Conservation (phyloP, 1,284 basidiomycete species). For the Apiotrichum veenhuisii region DNA sequence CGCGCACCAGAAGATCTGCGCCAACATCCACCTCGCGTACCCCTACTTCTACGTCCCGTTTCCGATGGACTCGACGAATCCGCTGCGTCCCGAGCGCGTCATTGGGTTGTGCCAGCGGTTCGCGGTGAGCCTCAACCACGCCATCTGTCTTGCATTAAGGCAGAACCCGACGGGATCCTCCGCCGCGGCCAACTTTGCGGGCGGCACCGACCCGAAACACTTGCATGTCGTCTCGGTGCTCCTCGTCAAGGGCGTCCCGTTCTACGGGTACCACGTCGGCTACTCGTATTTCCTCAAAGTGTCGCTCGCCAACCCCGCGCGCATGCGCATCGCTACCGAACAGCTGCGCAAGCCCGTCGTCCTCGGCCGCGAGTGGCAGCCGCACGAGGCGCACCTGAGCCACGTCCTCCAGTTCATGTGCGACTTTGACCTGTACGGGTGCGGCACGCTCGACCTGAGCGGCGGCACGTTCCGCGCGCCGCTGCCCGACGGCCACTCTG, state of each 20-base stretch:
- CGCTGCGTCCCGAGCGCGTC: slow-evolving; percentile 47
- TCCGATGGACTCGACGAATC: slow-evolving; percentile 50
- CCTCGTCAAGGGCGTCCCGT: slow-evolving; percentile 88
- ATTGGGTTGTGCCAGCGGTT: slow-evolving; percentile 45
- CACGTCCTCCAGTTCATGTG: slow-evolving; percentile 90
- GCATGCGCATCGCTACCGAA: slow-evolving; percentile 65
- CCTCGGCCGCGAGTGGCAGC: slow-evolving; percentile 69
- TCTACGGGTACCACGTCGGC: slow-evolving; percentile 89
- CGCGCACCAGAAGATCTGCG: slow-evolving; percentile 70
- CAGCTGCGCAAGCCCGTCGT: slow-evolving; percentile 76
- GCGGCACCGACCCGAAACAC: slow-evolving; percentile 44
- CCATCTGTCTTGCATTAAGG: slow-evolving; percentile 45
- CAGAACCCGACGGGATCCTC: slow-evolving; percentile 37
- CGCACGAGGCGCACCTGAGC: slow-evolving; percentile 86
- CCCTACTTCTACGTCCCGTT: slow-evolving; percentile 58
- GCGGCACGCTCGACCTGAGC: slow-evolving; percentile 73
- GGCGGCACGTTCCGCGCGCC: slow-evolving; percentile 54
- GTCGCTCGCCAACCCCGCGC: slow-evolving; percentile 66
- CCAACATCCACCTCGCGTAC: slow-evolving; percentile 76
- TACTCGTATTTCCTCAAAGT: slow-evolving; percentile 90
- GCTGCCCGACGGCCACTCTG: slow-evolving; percentile 43
- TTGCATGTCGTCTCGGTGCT: slow-evolving; percentile 62
- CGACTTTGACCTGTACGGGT: slow-evolving; percentile 93
- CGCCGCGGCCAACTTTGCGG: slow-evolving; percentile 28
- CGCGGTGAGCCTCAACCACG: slow-evolving; percentile 46